These are phyloP conservation scores for Flaveria linearis DNA, from an alignment of 129 eudicot genomes.

Conservation along the genomic window DNA sequence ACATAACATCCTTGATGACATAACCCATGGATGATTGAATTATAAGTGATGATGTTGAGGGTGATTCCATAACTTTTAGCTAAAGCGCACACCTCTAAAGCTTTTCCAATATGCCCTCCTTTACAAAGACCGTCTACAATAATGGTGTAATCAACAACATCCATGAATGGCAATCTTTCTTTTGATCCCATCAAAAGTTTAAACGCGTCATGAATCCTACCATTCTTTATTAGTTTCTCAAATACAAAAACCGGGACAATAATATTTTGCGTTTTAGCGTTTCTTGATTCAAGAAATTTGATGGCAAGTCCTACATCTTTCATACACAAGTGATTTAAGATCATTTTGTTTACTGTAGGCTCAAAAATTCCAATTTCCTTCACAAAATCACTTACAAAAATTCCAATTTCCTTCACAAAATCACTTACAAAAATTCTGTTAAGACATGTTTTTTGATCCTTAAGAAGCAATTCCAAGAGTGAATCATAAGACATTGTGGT, in stretches of 20 bases:
- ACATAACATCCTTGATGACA: constrained; percentile 76
- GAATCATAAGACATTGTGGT: constrained; percentile 36
- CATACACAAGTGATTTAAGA: constrained; percentile 56
- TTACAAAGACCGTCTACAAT: constrained; percentile 70
- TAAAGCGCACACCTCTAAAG: constrained; percentile 66
- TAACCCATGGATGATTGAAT: constrained; percentile 70
- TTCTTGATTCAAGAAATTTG: constrained; percentile 43
- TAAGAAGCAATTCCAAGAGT: constrained; percentile 44
- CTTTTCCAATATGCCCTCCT: constrained; percentile 63
- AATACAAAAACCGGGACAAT: constrained; percentile 43
- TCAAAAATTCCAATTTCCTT: constrained; percentile 52
- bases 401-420: constrained; percentile 50
- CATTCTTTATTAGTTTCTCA: constrained; percentile 48
- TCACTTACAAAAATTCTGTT: constrained; percentile 41
- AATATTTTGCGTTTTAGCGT: constrained; percentile 27
- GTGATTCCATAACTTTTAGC: constrained; percentile 46
- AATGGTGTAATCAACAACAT: constrained; percentile 66
- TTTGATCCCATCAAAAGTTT: constrained; percentile 58
- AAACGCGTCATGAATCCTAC: constrained; percentile 60
- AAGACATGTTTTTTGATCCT: constrained; percentile 30
- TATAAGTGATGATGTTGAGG: constrained; percentile 62
- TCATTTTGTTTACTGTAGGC: constrained; percentile 43
- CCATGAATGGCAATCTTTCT: constrained; percentile 49
- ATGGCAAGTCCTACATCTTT: constrained; percentile 56
- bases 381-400: constrained; percentile 48